Conservation (phyloP, 2,329 filamentous ascomycete genomes). For the Aspergillus pseudoterreus region DNA sequence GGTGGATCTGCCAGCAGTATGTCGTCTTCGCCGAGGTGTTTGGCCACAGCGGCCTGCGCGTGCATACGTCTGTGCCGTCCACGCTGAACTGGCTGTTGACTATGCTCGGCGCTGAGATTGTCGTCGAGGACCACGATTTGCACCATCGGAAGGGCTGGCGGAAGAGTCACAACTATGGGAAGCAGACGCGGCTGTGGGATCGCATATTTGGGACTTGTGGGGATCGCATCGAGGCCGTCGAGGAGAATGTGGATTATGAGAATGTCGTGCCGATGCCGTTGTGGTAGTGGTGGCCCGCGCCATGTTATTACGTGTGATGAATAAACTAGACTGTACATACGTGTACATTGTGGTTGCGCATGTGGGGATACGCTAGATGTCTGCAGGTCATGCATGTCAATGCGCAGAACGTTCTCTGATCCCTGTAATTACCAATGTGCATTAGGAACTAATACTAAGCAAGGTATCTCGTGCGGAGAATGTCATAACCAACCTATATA, state of each 20-base stretch:
- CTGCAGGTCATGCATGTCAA: too few relatives aligned
- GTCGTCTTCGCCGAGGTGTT: conserved; percentile 8
- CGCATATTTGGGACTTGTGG: conserved; percentile 7
- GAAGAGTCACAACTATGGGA: conserved; percentile 11
- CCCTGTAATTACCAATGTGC: too few relatives aligned
- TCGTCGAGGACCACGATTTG: conserved; percentile 9
- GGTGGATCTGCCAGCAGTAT: conserved; percentile 11
- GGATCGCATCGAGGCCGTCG: conserved; percentile 3
- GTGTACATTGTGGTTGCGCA: too few relatives aligned
- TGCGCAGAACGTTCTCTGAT: too few relatives aligned
- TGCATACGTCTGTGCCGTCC: conserved; percentile 4
- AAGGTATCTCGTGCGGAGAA: neutral
- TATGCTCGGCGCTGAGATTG: conserved; percentile 4
- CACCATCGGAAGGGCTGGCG: conserved; percentile 9
- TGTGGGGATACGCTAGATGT: neutral
- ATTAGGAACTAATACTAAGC: too few relatives aligned
- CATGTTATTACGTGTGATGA: too few relatives aligned
- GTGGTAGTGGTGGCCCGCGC: neutral
- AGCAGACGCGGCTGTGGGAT: conserved; percentile 11
- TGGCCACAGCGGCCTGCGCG: conserved; percentile 9
- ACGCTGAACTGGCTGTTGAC: conserved; percentile 3
- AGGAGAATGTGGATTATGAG: conserved; percentile 7
- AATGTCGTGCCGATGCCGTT: conserved; percentile 6
- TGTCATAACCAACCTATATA: neutral
- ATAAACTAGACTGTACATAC: too few relatives aligned